Conservation (phyloP, 1,284 basidiomycete genomes). For the Boletus semigastroideus region DNA sequence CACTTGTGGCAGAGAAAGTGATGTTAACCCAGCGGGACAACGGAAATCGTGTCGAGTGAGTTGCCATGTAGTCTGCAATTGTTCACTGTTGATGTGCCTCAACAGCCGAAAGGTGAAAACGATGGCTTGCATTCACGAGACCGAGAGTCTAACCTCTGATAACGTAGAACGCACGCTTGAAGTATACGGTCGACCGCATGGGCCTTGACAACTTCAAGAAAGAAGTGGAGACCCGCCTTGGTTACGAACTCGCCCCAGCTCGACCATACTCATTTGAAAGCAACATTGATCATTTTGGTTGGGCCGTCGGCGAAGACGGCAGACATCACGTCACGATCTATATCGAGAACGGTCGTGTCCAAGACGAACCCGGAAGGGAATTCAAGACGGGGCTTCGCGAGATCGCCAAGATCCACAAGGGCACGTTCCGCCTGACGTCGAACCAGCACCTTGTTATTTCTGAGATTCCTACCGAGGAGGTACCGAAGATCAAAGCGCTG, state of each 20-base stretch:
- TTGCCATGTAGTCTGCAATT: conserved; percentile 15
- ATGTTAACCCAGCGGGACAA: conserved; percentile 96
- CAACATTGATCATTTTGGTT: conserved; percentile 95
- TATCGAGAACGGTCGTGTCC: conserved; percentile 96
- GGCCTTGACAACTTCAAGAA: conserved; percentile 83
- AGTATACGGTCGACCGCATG: conserved; percentile 98
- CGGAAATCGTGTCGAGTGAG: conserved; percentile 90
- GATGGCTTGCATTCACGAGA: background rate
- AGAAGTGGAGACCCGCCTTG: conserved; percentile 89
- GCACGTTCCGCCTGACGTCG: conserved; percentile 87
- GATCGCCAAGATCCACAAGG: conserved; percentile 93
- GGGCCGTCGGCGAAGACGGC: conserved; percentile 87
- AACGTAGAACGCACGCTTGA: conserved; percentile 80
- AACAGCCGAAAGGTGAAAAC: conserved; percentile 48
- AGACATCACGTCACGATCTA: conserved; percentile 92
- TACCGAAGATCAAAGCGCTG: conserved; percentile 77
- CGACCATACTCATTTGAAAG: conserved; percentile 82
- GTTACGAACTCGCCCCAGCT: conserved; percentile 74
- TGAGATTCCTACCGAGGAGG: conserved; percentile 74
- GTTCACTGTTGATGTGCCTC: conserved; percentile 6
- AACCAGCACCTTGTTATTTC: conserved; percentile 96
- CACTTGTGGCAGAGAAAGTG: conserved; percentile 86
- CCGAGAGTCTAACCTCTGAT: conserved; percentile 6
- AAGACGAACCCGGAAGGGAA: conserved; percentile 86
- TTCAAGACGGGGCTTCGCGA: conserved; percentile 95